Evolutionary conservation across 2,329 filamentous ascomycete species (phyloP), one percentile per base, ranked within the genome.

Genomic region (Colletotrichum tropicale): DNA sequence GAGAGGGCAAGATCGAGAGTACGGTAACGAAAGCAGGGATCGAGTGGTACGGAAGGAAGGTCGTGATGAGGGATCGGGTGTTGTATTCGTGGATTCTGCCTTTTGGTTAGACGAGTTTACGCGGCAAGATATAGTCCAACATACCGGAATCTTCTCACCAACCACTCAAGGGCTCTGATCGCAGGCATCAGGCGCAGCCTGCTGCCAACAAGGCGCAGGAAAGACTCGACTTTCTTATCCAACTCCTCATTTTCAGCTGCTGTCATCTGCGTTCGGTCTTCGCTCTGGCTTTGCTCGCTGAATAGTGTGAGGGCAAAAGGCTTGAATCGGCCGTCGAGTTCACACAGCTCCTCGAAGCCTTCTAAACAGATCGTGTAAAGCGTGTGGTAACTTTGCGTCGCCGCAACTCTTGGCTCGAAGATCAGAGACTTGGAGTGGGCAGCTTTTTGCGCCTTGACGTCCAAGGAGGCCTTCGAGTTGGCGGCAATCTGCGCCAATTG

Each of bases 341-440:
- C 92, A 85, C 97, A 98, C 74, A 99, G 88, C 81, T 99, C 97
- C 78, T 96, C 92, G 81, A 96, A 99, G 3, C 96, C 97, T 81
- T 98, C 95, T 79, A 93, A 89, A 83, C 96, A 98, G 83, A 98
- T 91, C 72, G 94, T 91, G 84, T 94, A 98, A 74, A 99, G 90
- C 6, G 93, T 94, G 82, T 98, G 95, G 84, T 96, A 98, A 81
- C 93, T 97, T 87, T 99, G 97, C 18, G 93, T 93, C 8, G 94
- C 93, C 66, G 97, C 97, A 80, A 96, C 90, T 82, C 93, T 92
- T 76, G 94, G 91, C 80, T 98, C 96, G 87, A 98, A 99, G 75
- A 99, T 95, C 77, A 99, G 88, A 69, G 97, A 99, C 85, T 98
- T 96, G 78, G 95, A 95, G 86, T 99, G 97, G 77, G 95, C 93